Conservation (phyloP, 805 yeast genomes). For the Candida bentonensis region DNA sequence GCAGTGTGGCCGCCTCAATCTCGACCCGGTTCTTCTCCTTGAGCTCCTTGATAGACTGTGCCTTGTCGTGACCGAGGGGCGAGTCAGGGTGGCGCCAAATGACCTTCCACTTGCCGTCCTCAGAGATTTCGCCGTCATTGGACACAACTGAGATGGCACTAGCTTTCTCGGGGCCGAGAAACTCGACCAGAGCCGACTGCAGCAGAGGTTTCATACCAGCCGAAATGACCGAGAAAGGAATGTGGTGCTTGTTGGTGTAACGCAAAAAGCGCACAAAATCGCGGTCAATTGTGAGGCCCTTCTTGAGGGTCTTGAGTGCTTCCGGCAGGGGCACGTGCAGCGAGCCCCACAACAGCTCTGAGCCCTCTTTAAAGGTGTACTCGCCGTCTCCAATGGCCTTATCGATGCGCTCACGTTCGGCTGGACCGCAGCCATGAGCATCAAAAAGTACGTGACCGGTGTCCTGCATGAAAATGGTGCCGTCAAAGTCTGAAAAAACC, state of each 20-base stretch:
- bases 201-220: constrained; percentile 30
- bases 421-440: constrained; percentile 27
- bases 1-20: constrained; percentile 3
- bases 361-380: constrained; percentile 26
- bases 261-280: constrained; percentile 26
- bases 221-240: constrained; percentile 28
- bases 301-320: constrained; percentile 23
- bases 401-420: constrained; percentile 24
- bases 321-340: constrained; percentile 25
- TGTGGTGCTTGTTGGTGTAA: constrained; percentile 23
- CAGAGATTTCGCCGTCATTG: constrained; percentile 25
- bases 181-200: constrained; percentile 27
- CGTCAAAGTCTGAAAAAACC: constrained; percentile 27
- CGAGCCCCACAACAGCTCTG: constrained; percentile 31
- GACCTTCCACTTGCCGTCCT: constrained; percentile 27
- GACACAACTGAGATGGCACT: constrained; percentile 26
- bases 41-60: constrained; percentile 26
- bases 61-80: constrained; percentile 31
- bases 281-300: constrained; percentile 25
- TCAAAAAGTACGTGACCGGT: constrained; percentile 33
- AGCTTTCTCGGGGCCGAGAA: constrained; percentile 24
- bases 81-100: constrained; percentile 28
- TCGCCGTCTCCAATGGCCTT: constrained; percentile 24
- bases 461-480: constrained; percentile 31
- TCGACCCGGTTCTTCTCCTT: constrained; percentile 8